A percentile compares a stretch with the other conserved stretches of the same genome.
Conservation (phyloP, 1,284 basidiomycete species). For the Hemileia vastatrix region DNA sequence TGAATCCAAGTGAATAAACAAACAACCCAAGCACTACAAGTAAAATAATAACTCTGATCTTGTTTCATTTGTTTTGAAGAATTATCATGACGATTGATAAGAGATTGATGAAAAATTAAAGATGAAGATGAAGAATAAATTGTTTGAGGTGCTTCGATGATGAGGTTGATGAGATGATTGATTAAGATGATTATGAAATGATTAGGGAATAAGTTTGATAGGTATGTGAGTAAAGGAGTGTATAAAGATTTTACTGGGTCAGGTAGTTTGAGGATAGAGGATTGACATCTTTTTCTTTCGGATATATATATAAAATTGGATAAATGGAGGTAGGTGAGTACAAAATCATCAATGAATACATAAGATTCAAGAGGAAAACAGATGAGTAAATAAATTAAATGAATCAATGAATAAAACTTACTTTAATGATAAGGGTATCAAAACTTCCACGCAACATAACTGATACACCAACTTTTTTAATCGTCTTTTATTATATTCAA, state of each 20-base stretch:
- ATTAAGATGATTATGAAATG: conserved; percentile 4
- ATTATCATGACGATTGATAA: too few species aligned
- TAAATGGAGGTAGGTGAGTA: not conserved
- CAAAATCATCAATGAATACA: not conserved
- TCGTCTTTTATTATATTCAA: not conserved
- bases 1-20: conserved; percentile 5
- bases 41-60: conserved; percentile 1
- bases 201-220: not conserved
- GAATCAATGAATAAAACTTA: not conserved
- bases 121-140: too few species aligned
- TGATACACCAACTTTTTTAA: not conserved
- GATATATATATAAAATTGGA: not conserved
- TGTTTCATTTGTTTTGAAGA: not conserved
- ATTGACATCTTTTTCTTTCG: conserved; percentile 3
- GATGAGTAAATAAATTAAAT: not conserved
- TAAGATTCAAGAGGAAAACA: not conserved
- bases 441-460: not conserved
- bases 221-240: conserved; percentile 4
- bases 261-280: not conserved
- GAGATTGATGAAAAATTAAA: too few species aligned
- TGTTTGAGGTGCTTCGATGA: not conserved
- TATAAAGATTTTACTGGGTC: not conserved
- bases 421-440: conserved; percentile 9
- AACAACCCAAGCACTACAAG: conserved; percentile 7
- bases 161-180: not conserved